Base-by-base conservation (phyloP, 2,329 filamentous ascomycete species). In the Dissoconium aciculare region DNA sequence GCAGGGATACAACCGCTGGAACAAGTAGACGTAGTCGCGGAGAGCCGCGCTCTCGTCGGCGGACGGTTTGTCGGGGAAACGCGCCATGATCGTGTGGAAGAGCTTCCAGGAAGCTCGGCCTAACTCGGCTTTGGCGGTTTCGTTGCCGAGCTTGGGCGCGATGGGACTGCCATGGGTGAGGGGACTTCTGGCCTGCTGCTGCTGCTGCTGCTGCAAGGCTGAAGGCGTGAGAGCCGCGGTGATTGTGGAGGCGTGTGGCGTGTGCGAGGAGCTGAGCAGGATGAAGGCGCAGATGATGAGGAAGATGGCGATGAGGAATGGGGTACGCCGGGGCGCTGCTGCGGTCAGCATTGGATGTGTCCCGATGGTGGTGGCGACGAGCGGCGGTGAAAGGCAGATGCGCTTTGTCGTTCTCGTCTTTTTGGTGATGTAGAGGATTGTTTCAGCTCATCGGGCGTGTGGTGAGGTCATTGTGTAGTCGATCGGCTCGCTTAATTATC, bases 141-240 rank as follows among this genome's bases (percentile, higher is more conserved):
- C 79, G 56, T 89, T 89, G 49, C 80, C 81, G 31, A 89, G 62
- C 57, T 82, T 84, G 1, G 79, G 76, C 30, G 80, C 80, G 46
- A 84, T 87, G 3, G 74, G 75, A 33, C n/a, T 71, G 71, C 33
- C 78, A 79, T 11, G 66, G 63, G 13, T 83, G 60, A 21, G 50
- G 41, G 8, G 49, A 38, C 21, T 41, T 27, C 34, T 38, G 28
- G 19, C 44, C 42, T 34, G 51, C 49, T 13, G 43, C 38, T 27
- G 25, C 35, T 38, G 38, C 35, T 29, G 38, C 33, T 27, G 45
- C 30, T 30, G 17, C 11, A 24, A 28, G 36, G 36, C 30, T 39
- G 29, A 35, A 15, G 24, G 26, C 37, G 14, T 40, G 36, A 25
- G 25, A 3, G 13, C 27, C 15, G 26, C 15, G 12, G 27, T 26